phyloP scores from a whole-genome alignment of 768 basidiomycete species.

The Leucosporidium creatinivorum region DNA sequence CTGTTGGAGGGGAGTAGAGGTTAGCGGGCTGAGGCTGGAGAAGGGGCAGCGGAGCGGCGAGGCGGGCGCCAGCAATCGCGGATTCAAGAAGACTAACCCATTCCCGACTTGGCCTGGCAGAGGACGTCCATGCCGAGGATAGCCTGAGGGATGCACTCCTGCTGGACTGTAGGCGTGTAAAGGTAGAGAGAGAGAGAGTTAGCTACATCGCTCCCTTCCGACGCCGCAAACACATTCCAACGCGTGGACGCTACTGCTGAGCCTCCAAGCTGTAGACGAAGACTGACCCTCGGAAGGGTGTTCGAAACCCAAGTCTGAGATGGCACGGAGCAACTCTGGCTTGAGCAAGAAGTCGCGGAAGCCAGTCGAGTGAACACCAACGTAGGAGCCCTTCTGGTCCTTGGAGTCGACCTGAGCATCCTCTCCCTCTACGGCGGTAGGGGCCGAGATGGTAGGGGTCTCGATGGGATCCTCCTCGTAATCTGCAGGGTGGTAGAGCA shows the following conservation, averaged over 20 bases:
- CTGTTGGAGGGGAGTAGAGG: constrained; percentile 47
- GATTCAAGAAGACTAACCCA: constrained; percentile 39
- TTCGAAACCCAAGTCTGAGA: constrained; percentile 98
- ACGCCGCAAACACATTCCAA: neutral
- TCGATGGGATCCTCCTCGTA: constrained; percentile 32
- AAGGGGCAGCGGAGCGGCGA: neutral
- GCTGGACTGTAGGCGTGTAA: constrained; percentile 71
- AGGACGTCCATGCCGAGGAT: constrained; percentile 99
- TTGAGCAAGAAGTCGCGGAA: constrained; percentile 98
- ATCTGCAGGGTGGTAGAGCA: too few species aligned
- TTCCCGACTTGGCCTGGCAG: constrained; percentile 97
- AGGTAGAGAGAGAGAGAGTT: too few species aligned
- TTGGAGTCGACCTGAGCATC: constrained; percentile 24
- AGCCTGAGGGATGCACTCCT: constrained; percentile 99
- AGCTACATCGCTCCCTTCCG: neutral
- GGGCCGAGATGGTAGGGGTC: constrained; percentile 11
- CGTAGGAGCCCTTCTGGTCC: constrained; percentile 60
- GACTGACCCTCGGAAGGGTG: constrained; percentile 93
- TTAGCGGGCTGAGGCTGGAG: neutral
- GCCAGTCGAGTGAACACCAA: constrained; percentile 97
- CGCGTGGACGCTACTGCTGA: neutral
- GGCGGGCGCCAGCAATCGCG: neutral
- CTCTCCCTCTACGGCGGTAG: constrained; percentile 11
- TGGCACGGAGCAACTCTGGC: constrained; percentile 91
- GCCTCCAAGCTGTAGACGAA: too few species aligned